Percentiles rank a stretch among this genome's conserved stretches.
Evolutionary conservation across 2,329 filamentous ascomycete species (phyloP).

Genomic region (Aspergillus alliaceus): DNA sequence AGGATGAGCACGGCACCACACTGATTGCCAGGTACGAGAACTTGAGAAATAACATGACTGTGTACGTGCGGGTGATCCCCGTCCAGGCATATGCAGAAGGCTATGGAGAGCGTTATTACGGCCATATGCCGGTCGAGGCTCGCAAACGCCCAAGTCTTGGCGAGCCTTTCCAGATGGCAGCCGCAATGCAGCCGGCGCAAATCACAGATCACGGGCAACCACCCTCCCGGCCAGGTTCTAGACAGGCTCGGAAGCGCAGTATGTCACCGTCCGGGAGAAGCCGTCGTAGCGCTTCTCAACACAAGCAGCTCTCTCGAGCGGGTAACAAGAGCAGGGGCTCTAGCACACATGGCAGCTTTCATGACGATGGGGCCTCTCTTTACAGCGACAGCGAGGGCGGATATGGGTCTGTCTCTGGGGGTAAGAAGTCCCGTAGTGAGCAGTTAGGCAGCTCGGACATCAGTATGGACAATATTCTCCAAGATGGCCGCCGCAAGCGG

Average conservation of each 20-base stretch:
- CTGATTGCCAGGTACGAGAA: conserved; percentile 97
- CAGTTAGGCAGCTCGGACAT: conserved; percentile 94
- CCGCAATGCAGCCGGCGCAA: conserved; percentile 52
- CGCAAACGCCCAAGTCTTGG: conserved; percentile 61
- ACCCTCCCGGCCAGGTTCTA: conserved; percentile 67
- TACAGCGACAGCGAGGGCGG: conserved; percentile 88
- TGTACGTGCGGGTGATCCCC: conserved; percentile 82
- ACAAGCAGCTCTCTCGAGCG: conserved; percentile 69
- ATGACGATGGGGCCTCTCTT: conserved; percentile 71
- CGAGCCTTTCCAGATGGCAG: conserved; percentile 64
- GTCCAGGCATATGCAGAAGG: conserved; percentile 53
- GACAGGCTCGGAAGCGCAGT: conserved; percentile 73
- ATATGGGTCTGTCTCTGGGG: conserved; percentile 68
- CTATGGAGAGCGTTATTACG: conserved; percentile 48
- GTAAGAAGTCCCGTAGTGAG: conserved; percentile 75
- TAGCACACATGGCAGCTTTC: conserved; percentile 57
- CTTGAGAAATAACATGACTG: conserved; percentile 85
- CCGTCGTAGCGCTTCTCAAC: conserved; percentile 75
- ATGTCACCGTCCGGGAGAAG: conserved; percentile 71
- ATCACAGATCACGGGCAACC: conserved; percentile 59
- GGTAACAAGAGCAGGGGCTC: conserved; percentile 66
- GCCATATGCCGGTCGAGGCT: conserved; percentile 51
- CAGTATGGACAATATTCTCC: conserved; percentile 96
- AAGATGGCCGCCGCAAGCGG: conserved; percentile 91
- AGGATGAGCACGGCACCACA: conserved; percentile 83